These are phyloP conservation scores for Naganishia cerealis DNA, from an alignment of 1,284 basidiomycete genomes.

Conservation along the genomic window DNA sequence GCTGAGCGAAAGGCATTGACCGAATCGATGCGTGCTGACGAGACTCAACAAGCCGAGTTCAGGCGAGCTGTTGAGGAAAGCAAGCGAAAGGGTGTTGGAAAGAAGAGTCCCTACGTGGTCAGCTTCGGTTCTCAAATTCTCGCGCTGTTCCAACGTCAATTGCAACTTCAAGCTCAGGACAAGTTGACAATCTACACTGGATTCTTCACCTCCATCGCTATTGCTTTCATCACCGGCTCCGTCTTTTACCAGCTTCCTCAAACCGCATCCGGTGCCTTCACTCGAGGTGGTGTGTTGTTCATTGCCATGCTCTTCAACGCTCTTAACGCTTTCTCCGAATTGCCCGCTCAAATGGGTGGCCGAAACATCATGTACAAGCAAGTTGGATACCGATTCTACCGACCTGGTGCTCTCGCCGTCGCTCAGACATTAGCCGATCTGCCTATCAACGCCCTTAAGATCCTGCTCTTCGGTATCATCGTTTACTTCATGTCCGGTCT, in stretches of 20 bases:
- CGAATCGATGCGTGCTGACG: constrained; percentile 63
- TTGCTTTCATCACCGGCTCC: constrained; percentile 72
- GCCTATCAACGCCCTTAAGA: constrained; percentile 57
- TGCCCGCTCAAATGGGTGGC: constrained; percentile 60
- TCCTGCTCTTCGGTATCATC: constrained; percentile 57
- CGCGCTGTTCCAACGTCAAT: constrained; percentile 72
- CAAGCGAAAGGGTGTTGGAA: constrained; percentile 78
- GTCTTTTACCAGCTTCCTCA: constrained; percentile 71
- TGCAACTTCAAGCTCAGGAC: constrained; percentile 70
- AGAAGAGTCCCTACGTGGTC: constrained; percentile 83
- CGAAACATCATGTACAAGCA: constrained; percentile 66
- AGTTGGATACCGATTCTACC: constrained; percentile 76
- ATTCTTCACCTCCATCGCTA: constrained; percentile 58
- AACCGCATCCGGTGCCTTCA: constrained; percentile 78
- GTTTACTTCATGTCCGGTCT: constrained; percentile 55
- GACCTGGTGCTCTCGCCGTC: constrained; percentile 69
- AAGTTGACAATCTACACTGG: constrained; percentile 75
- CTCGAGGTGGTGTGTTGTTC: constrained; percentile 81
- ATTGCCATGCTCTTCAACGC: constrained; percentile 69
- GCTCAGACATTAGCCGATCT: constrained; percentile 60
- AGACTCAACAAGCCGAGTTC: constrained; percentile 69
- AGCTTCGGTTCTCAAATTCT: constrained; percentile 72
- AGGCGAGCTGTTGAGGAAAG: constrained; percentile 70
- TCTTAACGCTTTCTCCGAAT: constrained; percentile 72
- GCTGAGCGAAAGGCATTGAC: constrained; percentile 67